Evolutionary conservation across 345 rosid species (phyloP), one percentile per base, ranked within the genome.

Genomic region (Citropsis articulata): DNA sequence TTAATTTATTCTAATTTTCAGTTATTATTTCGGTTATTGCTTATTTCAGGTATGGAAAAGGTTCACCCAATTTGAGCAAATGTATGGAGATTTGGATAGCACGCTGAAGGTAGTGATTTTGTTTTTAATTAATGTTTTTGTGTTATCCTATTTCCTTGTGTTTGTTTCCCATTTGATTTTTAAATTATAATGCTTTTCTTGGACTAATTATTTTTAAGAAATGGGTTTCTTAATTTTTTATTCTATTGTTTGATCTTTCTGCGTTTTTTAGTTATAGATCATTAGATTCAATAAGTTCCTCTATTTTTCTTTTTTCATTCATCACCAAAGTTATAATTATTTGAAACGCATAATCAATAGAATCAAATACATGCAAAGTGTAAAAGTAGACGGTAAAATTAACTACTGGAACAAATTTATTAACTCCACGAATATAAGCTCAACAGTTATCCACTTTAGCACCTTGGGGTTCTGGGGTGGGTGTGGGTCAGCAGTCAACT

Each of bases 61-160:
- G 57, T 95, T 91, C 76, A 77, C 84, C 77, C 91, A 89, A 78
- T 95, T 95, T 81, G 98, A 95, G 87, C 93, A 91, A 87, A 91
- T 94, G 72, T 93, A 91, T 87, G 99, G 99, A 45, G 99, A 95
- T 86, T 90, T 95, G 68, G 88, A 94, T 80, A 92, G 98, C 86
- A 88, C 89, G 86, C 82, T 93, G 84, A 95, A 95, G 99, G 98
- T 95, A 84, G 59, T 72, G 38, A 66, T 67, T 78, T 5, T 28
- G 45, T 72, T 79, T 45, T 19, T 14, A 40, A 25, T 35, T 63
- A 56, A 42, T 63, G 30, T 9, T 71, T 67, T 38, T 40, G 8
- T n/a, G 30, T 30, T 48, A 31, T 75, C 53, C 21, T 69, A 53
- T 28, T 76, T 40, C 36, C 50, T 22, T 53, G 53, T 9, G 28